Evolutionary conservation across 768 basidiomycete genomes (phyloP).

Genomic region (Lentinula detonsa): DNA sequence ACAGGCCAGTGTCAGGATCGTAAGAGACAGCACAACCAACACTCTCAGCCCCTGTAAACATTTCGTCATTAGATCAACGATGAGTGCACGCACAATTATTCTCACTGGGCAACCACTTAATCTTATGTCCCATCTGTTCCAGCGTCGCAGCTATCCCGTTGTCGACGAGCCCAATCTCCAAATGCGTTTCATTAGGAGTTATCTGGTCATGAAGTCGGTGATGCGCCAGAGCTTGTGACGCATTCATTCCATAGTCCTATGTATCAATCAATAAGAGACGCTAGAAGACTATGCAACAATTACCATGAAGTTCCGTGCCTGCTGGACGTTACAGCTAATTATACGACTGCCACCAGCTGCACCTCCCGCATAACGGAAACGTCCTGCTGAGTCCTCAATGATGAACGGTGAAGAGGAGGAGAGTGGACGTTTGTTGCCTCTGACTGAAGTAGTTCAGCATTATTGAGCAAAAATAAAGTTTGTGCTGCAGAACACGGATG

Average conservation of each 20-base stretch:
- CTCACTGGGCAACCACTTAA: conserved; percentile 1
- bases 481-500: neutral
- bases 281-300: neutral
- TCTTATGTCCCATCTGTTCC: neutral
- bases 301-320: neutral
- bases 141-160: neutral
- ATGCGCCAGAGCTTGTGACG: neutral
- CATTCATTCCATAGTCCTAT: neutral
- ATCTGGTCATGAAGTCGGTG: neutral
- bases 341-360: conserved; percentile 1
- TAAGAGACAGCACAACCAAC: neutral
- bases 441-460: neutral
- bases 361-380: neutral
- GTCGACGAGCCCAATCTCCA: neutral
- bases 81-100: neutral
- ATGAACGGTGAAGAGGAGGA: conserved; percentile 1
- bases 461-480: neutral
- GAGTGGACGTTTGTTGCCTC: neutral
- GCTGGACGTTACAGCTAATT: neutral
- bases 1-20: neutral
- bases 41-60: neutral
- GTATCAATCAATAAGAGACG: neutral
- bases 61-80: neutral
- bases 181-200: neutral
- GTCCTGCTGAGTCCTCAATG: neutral